Percentiles rank a stretch among this genome's conserved stretches.
Evolutionary conservation across 1,139 yeast genomes (phyloP).

Genomic region (Chernovozyma aurita): DNA sequence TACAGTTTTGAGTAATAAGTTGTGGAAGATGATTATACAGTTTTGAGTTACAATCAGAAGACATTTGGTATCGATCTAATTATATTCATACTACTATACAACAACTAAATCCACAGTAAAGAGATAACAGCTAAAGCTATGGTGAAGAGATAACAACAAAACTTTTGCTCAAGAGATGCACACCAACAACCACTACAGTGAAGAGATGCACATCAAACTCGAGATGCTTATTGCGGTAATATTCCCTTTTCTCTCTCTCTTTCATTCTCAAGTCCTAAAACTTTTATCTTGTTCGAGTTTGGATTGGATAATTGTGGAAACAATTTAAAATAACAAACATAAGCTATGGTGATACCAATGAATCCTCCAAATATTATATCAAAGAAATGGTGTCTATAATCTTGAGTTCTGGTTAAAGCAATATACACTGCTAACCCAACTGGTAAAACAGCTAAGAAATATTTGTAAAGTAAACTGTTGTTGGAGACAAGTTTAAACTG

Average conservation of each 20-base stretch:
- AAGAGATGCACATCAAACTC: too few relatives aligned
- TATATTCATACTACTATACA: too few relatives aligned
- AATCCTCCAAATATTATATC: slow-evolving; percentile 36
- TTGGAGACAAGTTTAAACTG: slow-evolving; percentile 22
- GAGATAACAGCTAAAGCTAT: too few relatives aligned
- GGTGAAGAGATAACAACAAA: too few relatives aligned
- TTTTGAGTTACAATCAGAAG: too few relatives aligned
- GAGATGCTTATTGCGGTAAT: not conserved
- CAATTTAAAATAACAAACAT: slow-evolving; percentile 12
- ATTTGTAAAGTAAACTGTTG: not conserved
- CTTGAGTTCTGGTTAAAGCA: slow-evolving; percentile 38
- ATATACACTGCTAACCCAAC: slow-evolving; percentile 30
- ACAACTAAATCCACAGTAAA: too few relatives aligned
- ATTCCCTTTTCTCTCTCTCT: slow-evolving; percentile 1
- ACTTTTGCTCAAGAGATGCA: too few relatives aligned
- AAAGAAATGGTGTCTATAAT: slow-evolving; percentile 42
- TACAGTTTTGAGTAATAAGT: too few relatives aligned
- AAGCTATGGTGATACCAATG: slow-evolving; percentile 36
- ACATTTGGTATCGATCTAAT: too few relatives aligned
- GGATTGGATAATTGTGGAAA: slow-evolving; percentile 8
- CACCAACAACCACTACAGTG: too few relatives aligned
- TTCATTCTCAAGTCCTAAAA: not conserved
- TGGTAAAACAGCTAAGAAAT: slow-evolving; percentile 15
- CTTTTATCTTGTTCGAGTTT: slow-evolving; percentile 3
- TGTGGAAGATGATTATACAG: too few relatives aligned